A percentile compares a stretch with the other conserved stretches of the same genome.
phyloP scores from a whole-genome alignment of 306 rosid genomes.

The Acacia crassicarpa region DNA sequence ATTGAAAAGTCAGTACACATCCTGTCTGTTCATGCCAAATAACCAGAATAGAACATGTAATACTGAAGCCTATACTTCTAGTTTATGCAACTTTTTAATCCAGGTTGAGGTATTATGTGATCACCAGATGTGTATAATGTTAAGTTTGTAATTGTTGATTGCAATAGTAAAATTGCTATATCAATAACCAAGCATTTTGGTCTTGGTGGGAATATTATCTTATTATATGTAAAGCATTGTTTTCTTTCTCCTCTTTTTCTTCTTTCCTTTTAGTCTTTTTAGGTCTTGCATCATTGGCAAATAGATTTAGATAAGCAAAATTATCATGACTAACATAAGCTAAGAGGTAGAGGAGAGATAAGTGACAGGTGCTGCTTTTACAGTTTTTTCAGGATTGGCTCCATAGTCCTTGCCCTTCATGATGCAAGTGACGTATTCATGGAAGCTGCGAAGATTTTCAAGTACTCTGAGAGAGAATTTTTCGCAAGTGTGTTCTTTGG shows the following conservation, averaged over 20 bases:
- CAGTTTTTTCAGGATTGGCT: constrained; percentile 91
- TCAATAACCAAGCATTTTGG: constrained; percentile 2
- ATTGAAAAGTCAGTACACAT: background rate
- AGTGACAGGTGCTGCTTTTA: constrained; percentile 30
- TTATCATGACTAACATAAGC: constrained; percentile 16
- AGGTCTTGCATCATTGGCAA: constrained; percentile 6
- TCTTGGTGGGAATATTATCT: background rate
- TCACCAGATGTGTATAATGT: background rate
- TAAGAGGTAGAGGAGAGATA: constrained; percentile 28
- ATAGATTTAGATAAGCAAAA: constrained; percentile 25
- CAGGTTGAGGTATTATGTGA: constrained; percentile 15
- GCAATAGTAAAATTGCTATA: background rate
- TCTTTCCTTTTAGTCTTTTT: constrained; percentile 1
- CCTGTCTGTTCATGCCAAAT: background rate
- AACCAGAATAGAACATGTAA: background rate
- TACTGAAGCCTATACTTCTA: background rate
- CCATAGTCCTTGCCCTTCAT: constrained; percentile 74
- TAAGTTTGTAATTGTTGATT: constrained; percentile 14
- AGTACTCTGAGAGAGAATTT: constrained; percentile 87
- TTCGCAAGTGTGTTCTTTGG: constrained; percentile 88
- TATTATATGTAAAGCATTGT: background rate
- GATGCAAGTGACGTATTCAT: constrained; percentile 94
- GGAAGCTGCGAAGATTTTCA: constrained; percentile 98
- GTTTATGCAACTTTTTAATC: constrained; percentile 1
- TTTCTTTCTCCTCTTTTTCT: background rate